Evolutionary conservation across 441 rosid species (phyloP).

Genomic region (Eugenia klotzschiana): DNA sequence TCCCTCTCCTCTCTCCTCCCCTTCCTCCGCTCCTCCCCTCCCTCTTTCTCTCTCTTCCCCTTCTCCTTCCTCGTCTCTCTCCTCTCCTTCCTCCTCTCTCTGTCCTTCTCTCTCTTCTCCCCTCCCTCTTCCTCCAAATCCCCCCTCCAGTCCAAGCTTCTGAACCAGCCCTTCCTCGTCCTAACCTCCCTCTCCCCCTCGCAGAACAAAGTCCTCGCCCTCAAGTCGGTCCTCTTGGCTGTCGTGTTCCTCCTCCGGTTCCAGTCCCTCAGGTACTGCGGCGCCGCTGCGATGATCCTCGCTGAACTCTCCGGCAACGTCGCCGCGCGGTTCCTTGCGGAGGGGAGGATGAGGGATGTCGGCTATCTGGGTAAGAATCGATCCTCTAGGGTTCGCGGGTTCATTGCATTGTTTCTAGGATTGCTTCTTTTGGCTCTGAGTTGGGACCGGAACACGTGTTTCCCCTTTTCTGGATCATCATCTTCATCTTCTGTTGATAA

Average conservation of each 20-base stretch:
- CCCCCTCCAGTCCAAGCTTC: constrained; percentile 7
- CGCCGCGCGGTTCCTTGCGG: constrained; percentile 39
- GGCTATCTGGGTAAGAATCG: constrained; percentile 10
- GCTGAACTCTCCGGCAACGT: constrained; percentile 75
- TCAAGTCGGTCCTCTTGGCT: constrained; percentile 41
- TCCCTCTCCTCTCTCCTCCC: constrained; percentile 80
- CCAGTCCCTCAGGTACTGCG: constrained; percentile 80
- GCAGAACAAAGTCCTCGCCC: constrained; percentile 34
- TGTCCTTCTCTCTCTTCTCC: constrained; percentile 22
- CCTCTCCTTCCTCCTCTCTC: constrained; percentile 51
- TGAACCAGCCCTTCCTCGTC: constrained; percentile 20
- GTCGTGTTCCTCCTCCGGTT: constrained; percentile 63
- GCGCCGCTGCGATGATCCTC: constrained; percentile 82
- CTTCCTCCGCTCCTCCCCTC: constrained; percentile 67
- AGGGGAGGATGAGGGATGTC: constrained; percentile 6
- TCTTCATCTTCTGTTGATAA: constrained; percentile 11
- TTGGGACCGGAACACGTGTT: constrained; percentile 82
- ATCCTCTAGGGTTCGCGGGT: constrained; percentile 39
- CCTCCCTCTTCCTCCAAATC: constrained; percentile 7
- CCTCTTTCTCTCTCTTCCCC: constrained; percentile 52
- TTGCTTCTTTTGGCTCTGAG: constrained; percentile 54
- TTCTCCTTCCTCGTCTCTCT: constrained; percentile 57
- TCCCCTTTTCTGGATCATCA: constrained; percentile 34
- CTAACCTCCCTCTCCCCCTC: constrained; percentile 35
- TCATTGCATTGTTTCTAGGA: constrained; percentile 40